Base-by-base conservation (phyloP, 345 rosid species). In the Turnera subulata region DNA sequence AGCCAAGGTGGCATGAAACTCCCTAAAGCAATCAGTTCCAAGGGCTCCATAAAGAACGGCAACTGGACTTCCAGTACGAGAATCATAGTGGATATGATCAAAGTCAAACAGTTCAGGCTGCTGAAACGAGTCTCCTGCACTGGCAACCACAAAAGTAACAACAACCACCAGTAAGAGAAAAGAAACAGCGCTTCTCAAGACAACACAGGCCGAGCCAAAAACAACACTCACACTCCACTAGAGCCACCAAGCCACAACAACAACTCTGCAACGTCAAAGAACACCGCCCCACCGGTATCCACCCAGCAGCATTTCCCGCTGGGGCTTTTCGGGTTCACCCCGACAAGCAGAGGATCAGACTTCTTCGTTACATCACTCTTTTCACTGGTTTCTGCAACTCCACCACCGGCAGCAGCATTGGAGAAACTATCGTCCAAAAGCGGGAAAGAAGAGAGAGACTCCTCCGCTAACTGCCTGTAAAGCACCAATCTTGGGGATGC, bases 401-500 rank as follows among this genome's bases (percentile, higher is more conserved):
- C 71, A 38, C 53, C 62, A 13, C 58, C 63, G 59, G 17, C 65
- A 46, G 17, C 65, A 46, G 29, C 39, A 33, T 61, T 70, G 38
- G 64, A 59, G 61, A 65, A 53, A 53, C 55, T 56, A 53, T 86
- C 93, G 45, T 89, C 90, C 2, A 73, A 68, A 53, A 65, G 76
- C 11, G 96, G 96, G 69, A 73, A 89, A 52, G 99, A 93, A 64
- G 97, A 87, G 43, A 93, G 85, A 66, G 99, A 89, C 71, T 93
- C 97, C 74, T 81, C 99, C 5, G 97, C 97, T 42, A 93, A 73
- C 58, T 93, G 96, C 25, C 90, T 80, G 46, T 85, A 89, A 48
- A 93, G 92, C 71, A 89, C 95, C 72, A 93, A 74, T 72, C 87
- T 73, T 1, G 99, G 92, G 21, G 99, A 89, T 6, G 97, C 90